These are phyloP conservation scores for Kwoniella shivajii DNA, from an alignment of 1,284 basidiomycete genomes.

Conservation along the genomic window DNA sequence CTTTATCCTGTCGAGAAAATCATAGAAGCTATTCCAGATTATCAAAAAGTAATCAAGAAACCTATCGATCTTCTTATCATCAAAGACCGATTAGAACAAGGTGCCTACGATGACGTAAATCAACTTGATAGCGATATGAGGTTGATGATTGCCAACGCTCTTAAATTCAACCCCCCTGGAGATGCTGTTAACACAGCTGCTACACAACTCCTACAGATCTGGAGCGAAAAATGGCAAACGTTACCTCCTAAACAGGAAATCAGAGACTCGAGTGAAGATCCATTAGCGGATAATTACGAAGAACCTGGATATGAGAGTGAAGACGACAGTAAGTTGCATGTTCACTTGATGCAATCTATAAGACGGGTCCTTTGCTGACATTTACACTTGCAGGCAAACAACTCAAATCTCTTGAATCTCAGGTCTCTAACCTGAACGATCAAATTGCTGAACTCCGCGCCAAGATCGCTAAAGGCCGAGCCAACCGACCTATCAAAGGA, in stretches of 20 bases:
- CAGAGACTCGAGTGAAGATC: conserved; percentile 58
- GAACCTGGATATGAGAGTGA: conserved; percentile 54
- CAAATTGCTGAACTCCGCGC: conserved; percentile 30
- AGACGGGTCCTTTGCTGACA: neutral
- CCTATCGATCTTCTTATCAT: conserved; percentile 95
- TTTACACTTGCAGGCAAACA: conserved; percentile 5
- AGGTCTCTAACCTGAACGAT: conserved; percentile 19
- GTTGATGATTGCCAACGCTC: conserved; percentile 91
- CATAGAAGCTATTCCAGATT: conserved; percentile 70
- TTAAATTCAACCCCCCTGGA: conserved; percentile 85
- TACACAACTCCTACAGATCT: conserved; percentile 75
- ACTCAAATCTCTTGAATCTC: conserved; percentile 16
- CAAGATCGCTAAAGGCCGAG: conserved; percentile 39
- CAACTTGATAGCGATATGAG: conserved; percentile 90
- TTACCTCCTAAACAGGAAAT: conserved; percentile 63
- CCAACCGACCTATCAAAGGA: conserved; percentile 24
- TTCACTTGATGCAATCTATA: neutral
- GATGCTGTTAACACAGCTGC: conserved; percentile 85
- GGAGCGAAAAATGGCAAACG: conserved; percentile 85
- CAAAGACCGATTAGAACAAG: conserved; percentile 74
- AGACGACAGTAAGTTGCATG: conserved; percentile 48
- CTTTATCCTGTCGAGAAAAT: conserved; percentile 86
- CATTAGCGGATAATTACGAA: conserved; percentile 57
- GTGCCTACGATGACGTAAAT: conserved; percentile 72
- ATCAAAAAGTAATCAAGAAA: conserved; percentile 84